Base-by-base conservation (phyloP, 2,329 filamentous ascomycete genomes). In the Amesomyces nigricolor region DNA sequence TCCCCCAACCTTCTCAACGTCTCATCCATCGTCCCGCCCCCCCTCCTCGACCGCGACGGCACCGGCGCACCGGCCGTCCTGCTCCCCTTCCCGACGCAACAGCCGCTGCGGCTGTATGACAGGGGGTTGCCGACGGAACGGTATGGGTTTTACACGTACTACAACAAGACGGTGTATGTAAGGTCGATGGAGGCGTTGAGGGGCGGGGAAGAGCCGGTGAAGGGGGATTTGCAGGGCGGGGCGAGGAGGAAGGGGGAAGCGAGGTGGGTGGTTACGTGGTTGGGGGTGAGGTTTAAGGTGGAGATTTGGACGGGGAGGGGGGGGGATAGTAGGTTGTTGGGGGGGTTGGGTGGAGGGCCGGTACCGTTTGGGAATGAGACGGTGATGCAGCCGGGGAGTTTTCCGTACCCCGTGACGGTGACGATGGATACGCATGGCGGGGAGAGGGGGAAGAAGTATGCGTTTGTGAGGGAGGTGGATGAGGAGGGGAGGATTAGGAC, bases 81-180 rank as follows among this genome's bases (percentile, higher is more conserved):
- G 59, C 81, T 94, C 45, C 88, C 91, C 0, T 75, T 80, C 7
- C 81, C 87, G 0, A 72, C 77, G 0, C 82, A 86, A 57, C 94
- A 97, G 65, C 92, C 90, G 0, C 76, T 97, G 11, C 83, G 88
- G 1, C 80, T 97, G 1, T 97, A 86, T 69, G 89, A 97, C 68
- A 87, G 91, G 17, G 91, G 88, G 16, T 76, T 88, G 29, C 74
- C 80, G 2, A 86, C 86, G 0, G 92, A 97, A 69, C 90, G 96
- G 71, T 96, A 95, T 70, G 90, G 89, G 2, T 96, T 96, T 73
- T 96, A 96, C 73, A 88, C 82, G 0, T 95, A 96, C 75, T 97
- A 88, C 70, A 85, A 91, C 71, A 89, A 91, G 61, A 87, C 86
- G 8, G 89, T 95, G 60, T 95, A 92, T 74, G 77, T 95, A 59